A percentile compares a stretch with the other conserved stretches of the same genome.
Evolutionary conservation across 2,329 filamentous ascomycete species (phyloP).

Genomic region (Epichloe bromicola): DNA sequence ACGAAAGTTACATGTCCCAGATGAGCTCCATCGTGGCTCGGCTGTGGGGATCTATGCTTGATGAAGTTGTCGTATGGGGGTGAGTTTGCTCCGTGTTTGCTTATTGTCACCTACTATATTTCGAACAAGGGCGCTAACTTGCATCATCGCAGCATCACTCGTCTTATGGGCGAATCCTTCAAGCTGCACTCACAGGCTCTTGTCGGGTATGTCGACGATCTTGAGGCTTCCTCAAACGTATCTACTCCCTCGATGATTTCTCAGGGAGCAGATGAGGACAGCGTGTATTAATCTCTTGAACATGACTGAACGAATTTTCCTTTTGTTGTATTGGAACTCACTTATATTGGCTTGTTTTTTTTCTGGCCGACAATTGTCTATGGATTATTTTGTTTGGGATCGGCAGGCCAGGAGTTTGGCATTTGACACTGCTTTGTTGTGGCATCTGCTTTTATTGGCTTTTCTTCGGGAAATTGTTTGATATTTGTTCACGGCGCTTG

Average conservation of each 20-base stretch:
- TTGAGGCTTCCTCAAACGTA: constrained; percentile 54
- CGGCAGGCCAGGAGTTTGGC: constrained; percentile 5
- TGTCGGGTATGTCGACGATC: constrained; percentile 83
- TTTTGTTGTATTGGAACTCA: neutral
- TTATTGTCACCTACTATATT: neutral
- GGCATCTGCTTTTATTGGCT: constrained; percentile 10
- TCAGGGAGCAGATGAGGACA: constrained; percentile 57
- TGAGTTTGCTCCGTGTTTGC: constrained; percentile 39
- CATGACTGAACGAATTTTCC: constrained; percentile 34
- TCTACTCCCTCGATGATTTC: constrained; percentile 61
- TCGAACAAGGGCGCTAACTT: constrained; percentile 10
- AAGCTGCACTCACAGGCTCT: constrained; percentile 92
- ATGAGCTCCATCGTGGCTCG: constrained; percentile 91
- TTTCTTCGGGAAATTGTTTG: constrained; percentile 11
- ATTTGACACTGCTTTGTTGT: constrained; percentile 21
- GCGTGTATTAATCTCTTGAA: constrained; percentile 48
- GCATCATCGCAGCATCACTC: constrained; percentile 53
- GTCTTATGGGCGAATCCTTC: constrained; percentile 96
- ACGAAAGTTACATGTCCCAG: constrained; percentile 68
- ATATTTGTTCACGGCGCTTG: constrained; percentile 21
- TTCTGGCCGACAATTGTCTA: neutral
- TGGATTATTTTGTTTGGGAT: neutral
- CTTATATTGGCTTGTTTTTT: neutral
- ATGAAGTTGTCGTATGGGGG: constrained; percentile 99
- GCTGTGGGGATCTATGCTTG: constrained; percentile 95